These are phyloP conservation scores for Entomortierella parvispora DNA, from an alignment of 192 early-diverging fungal genomes.

Conservation along the genomic window DNA sequence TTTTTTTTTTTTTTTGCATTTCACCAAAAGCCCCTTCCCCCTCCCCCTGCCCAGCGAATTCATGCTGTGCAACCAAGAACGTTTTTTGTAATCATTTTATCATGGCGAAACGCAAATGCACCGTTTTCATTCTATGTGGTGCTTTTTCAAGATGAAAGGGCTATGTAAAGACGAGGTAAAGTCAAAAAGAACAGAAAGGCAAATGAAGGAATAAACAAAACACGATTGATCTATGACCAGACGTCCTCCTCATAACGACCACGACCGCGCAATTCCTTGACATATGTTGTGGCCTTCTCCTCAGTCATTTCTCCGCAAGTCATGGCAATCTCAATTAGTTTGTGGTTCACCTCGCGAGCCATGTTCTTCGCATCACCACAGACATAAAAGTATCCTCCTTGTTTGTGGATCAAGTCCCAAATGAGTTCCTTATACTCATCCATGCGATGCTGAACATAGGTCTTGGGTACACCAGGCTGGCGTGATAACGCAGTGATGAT, in stretches of 20 bases:
- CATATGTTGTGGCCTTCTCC: constrained; percentile 76
- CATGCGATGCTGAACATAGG: constrained; percentile 96
- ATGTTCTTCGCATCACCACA: constrained; percentile 98
- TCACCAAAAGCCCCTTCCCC: no score
- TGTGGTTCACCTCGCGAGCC: constrained; percentile 88
- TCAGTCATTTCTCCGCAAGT: constrained; percentile 71
- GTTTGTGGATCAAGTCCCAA: constrained; percentile 81
- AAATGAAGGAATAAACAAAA: constrained; percentile 1
- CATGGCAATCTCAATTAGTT: constrained; percentile 75
- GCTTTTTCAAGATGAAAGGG: no score
- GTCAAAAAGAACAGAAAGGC: neutral
- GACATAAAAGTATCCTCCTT: constrained; percentile 86
- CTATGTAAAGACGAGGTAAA: no score
- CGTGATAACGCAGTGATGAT: constrained; percentile 94
- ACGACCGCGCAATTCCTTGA: constrained; percentile 83
- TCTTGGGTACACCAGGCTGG: constrained; percentile 77
- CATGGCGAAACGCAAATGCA: no score
- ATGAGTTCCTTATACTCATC: constrained; percentile 77
- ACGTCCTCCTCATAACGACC: constrained; percentile 96
- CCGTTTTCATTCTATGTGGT: no score
- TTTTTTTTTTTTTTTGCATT: no score
- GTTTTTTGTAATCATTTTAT: no score
- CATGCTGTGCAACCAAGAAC: no score
- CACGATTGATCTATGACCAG: constrained; percentile 71
- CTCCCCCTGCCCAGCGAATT: no score